Base-by-base conservation (phyloP, 2,329 filamentous ascomycete species). In the Juglanconis sp. region DNA sequence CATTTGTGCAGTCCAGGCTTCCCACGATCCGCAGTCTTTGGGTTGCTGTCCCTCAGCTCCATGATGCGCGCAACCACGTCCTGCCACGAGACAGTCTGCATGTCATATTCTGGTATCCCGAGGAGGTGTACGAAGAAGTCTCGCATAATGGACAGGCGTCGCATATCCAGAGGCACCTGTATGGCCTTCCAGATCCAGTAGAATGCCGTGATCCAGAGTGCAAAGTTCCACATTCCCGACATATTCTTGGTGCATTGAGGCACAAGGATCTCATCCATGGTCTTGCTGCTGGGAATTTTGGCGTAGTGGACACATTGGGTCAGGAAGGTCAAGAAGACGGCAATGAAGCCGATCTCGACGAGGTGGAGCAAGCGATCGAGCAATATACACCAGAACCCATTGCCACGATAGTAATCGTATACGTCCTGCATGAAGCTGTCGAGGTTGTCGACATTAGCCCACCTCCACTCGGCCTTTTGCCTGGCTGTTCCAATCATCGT, bases 71-170 rank as follows among this genome's bases (percentile, higher is more conserved):
- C 89, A 30, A 97, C 92, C 32, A 96, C 84, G 65, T 95, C 89
- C 70, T 96, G 91, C 93, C 93, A 97, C 5, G 93, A 94, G 54
- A 96, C 90, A 0, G 92, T 96, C 73, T 97, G 93, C 76, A 97
- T 95, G 67, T 97, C 93, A 59, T 88, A 82, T 61, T 86, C 83
- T 0, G 90, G 90, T 48, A 97, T 92, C 44, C 90, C 89, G 9
- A 97, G 84, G 4, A 96, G 82, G 69, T 96, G 81, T 34, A 87
- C 80, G 71, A 91, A 97, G 73, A 96, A 97, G 72, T 95, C 88
- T 65, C 92, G 90, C 75, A 96, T 88, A 53, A 91, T 82, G 60
- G 84, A 77, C 32, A 97, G 79, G 15, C 90, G 85, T 35, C 88
- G 86, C 32, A 92, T 80, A 68, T 94, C 90, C 48, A 90, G 77